Evolutionary conservation across 108 stramenopile genomes (phyloP).

Genomic region (Skeletonema tropicum): DNA sequence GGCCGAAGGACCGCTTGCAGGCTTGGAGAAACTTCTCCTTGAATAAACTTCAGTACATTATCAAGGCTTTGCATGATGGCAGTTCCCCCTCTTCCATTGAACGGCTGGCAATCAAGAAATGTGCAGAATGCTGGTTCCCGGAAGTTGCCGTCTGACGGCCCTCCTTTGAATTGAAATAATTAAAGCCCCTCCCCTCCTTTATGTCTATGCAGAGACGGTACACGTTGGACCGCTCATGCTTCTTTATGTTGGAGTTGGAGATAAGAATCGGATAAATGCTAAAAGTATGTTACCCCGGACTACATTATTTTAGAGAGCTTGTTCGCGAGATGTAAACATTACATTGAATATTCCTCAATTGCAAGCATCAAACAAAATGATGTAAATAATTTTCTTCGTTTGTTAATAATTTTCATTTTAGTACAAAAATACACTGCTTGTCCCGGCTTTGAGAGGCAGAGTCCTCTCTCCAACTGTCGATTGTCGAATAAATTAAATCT

Average conservation of each 20-base stretch:
- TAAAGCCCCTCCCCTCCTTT: background rate
- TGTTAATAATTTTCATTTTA: background rate
- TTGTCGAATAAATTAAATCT: background rate
- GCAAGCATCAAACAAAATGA: background rate
- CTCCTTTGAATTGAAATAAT: background rate
- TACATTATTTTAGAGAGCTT: no score
- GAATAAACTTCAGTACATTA: slow-evolving; percentile 6
- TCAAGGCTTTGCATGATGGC: background rate
- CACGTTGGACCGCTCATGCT: background rate
- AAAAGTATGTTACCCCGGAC: background rate
- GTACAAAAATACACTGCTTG: background rate
- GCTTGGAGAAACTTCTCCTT: slow-evolving; percentile 32
- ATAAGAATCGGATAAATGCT: background rate
- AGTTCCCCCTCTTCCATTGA: background rate
- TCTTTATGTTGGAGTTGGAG: background rate
- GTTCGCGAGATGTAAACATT: no score
- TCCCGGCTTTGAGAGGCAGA: background rate
- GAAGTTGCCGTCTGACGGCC: background rate
- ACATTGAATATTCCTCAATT: background rate
- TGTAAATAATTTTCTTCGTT: background rate
- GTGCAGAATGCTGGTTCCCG: background rate
- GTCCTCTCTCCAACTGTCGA: background rate
- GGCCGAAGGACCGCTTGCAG: slow-evolving; percentile 22
- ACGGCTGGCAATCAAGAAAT: background rate
- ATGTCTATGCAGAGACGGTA: background rate